Base-by-base conservation (phyloP, 2,329 filamentous ascomycete genomes). In the Aspergillus proliferans region DNA sequence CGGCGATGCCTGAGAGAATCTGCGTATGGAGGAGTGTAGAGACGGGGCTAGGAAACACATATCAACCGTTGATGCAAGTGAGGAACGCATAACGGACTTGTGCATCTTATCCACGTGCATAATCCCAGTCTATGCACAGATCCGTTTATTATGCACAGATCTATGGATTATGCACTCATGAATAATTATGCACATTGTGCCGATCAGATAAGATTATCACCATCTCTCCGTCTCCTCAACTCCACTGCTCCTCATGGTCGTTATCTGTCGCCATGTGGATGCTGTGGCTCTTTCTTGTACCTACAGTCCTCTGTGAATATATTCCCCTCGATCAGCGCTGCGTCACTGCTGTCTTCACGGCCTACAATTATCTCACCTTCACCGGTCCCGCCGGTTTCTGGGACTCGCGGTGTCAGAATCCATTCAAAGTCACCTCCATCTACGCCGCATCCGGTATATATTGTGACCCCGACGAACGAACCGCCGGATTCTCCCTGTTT, bases 361-460 rank as follows among this genome's bases (percentile, higher is more conserved):
- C 66, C 3, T 63, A 65, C 46, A 58, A 58, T 36, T 67, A 64
- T 46, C 55, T 69, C 46, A 56, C 60, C 0, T 69, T 69, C 47
- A 48, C 54, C 6, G 61, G 61, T 0, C 56, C 57, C 1, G 41
- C 53, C 18, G 58, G 57, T 0, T 43, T 48, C 38, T 21, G 15
- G 38, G 38, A 18, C 15, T 19, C 56, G 1, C 52, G 58, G 33
- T 71, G 69, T 46, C 63, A 58, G 18, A 69, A 71, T 49, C 47
- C 56, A 0, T 52, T 69, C 1, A 51, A 58, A 24, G 65, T 69
- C 2, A 56, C 55, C 2, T 71, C 69, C 1, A 64, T 69, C 10
- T 71, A 70, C 47, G 67, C 68, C 2, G 59, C 68, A 1, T 60
- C 63, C 1, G 61, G 65, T 3, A 19, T 61, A 1, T 68, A 68